phyloP scores from a whole-genome alignment of 768 basidiomycete species.

The Trametes gibbosa region DNA sequence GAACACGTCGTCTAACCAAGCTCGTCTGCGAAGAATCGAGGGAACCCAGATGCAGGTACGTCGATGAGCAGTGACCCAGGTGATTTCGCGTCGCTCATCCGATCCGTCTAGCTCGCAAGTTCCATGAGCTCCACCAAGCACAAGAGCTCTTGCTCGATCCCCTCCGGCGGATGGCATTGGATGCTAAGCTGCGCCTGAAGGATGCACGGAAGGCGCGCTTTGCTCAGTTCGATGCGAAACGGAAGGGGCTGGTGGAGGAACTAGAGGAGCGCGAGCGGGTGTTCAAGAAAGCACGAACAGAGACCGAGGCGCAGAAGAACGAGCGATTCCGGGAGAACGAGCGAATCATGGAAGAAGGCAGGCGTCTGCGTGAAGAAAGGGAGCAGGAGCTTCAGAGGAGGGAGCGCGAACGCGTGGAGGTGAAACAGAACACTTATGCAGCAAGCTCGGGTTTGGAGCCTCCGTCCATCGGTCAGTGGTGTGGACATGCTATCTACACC shows the following conservation, averaged over 20 bases:
- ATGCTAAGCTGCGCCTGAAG: constrained; percentile 73
- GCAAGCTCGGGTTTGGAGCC: constrained; percentile 47
- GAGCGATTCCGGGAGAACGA: constrained; percentile 61
- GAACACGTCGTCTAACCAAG: constrained; percentile 19
- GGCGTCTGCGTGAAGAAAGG: constrained; percentile 62
- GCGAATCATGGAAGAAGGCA: constrained; percentile 72
- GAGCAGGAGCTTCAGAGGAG: constrained; percentile 49
- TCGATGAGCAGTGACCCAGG: neutral
- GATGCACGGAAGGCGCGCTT: constrained; percentile 70
- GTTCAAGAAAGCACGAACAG: constrained; percentile 67
- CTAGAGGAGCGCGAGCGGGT: constrained; percentile 76
- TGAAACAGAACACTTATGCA: constrained; percentile 28
- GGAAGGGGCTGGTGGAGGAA: constrained; percentile 72
- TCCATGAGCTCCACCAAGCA: constrained; percentile 81
- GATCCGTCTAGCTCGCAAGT: constrained; percentile 57
- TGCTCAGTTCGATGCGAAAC: constrained; percentile 65
- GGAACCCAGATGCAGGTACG: constrained; percentile 76
- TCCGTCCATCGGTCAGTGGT: constrained; percentile 48
- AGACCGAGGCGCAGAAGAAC: constrained; percentile 57
- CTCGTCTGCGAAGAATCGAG: constrained; percentile 55
- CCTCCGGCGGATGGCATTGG: constrained; percentile 70
- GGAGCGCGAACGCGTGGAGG: constrained; percentile 40
- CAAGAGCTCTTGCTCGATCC: constrained; percentile 83
- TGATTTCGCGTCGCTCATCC: neutral
- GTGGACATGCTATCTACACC: neutral